phyloP scores from a whole-genome alignment of 2,329 filamentous ascomycete genomes.

The Claviceps maximensis region DNA sequence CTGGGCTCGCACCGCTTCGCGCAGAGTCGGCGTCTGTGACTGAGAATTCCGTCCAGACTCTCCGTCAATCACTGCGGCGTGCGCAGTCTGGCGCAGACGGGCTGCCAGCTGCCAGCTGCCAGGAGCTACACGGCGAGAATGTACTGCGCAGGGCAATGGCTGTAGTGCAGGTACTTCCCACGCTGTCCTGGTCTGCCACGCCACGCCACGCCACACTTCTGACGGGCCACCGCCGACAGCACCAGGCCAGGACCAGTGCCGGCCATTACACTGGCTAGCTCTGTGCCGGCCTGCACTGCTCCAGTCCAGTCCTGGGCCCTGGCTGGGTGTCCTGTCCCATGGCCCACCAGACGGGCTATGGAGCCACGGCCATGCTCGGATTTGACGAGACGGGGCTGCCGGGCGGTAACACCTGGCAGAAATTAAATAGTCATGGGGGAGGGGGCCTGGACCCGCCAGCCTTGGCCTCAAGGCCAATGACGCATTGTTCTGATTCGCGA shows the following conservation, averaged over 20 bases:
- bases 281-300: not conserved
- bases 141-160: not conserved
- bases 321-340: too few relatives aligned
- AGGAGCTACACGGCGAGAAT: not conserved
- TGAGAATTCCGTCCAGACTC: conserved; percentile 4
- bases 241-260: too few relatives aligned
- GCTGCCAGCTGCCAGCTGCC: not conserved
- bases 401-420: conserved; percentile 20
- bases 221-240: too few relatives aligned
- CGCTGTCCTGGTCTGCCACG: not conserved
- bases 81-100: conserved; percentile 2
- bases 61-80: conserved; percentile 3
- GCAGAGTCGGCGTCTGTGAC: conserved; percentile 5
- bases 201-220: not conserved
- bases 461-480: conserved; percentile 17
- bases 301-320: not conserved
- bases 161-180: not conserved
- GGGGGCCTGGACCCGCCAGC: conserved; percentile 8
- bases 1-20: conserved; percentile 3
- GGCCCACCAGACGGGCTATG: not conserved
- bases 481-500: conserved; percentile 16
- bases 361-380: not conserved
- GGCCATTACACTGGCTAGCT: not conserved
- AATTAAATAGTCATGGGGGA: conserved; percentile 12
- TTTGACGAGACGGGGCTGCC: conserved; percentile 2